Evolutionary conservation across 2,329 filamentous ascomycete genomes (phyloP).

Genomic region (Hymenoscyphus scutula): DNA sequence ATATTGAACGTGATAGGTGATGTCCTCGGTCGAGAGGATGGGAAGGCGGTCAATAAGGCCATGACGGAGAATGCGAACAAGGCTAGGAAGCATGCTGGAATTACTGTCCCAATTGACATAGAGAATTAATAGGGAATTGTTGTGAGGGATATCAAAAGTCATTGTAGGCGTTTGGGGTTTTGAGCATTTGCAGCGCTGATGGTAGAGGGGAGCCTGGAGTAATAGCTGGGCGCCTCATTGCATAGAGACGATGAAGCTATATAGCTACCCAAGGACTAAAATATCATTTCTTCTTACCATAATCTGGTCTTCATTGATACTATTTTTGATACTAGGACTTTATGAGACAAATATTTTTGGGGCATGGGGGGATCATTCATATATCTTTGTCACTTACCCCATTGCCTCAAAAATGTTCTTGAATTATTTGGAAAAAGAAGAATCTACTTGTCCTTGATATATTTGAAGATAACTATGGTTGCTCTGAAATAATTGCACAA

Average conservation of each 20-base stretch:
- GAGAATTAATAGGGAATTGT: background rate
- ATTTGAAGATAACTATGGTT: too few relatives aligned
- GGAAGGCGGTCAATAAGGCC: slow-evolving; percentile 31
- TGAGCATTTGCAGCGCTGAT: background rate
- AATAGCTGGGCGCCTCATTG: background rate
- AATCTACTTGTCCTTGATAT: too few relatives aligned
- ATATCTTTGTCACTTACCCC: too few relatives aligned
- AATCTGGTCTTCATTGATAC: background rate
- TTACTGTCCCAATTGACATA: background rate
- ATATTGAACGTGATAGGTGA: slow-evolving; percentile 56
- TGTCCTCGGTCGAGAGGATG: slow-evolving; percentile 49
- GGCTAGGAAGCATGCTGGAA: slow-evolving; percentile 10
- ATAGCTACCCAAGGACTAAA: background rate
- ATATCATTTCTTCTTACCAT: background rate
- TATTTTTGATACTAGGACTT: too few relatives aligned
- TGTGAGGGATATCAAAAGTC: background rate
- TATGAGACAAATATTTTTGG: too few relatives aligned
- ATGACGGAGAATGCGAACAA: slow-evolving; percentile 30
- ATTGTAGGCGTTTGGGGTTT: slow-evolving; percentile 1
- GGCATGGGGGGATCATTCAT: too few relatives aligned
- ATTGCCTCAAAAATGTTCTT: too few relatives aligned
- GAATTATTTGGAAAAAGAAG: too few relatives aligned
- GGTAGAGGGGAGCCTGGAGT: background rate
- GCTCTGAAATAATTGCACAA: too few relatives aligned
- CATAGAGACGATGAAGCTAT: background rate